These are phyloP conservation scores for Anethum foeniculum DNA, from an alignment of 140 eudicot genomes.

Conservation along the genomic window DNA sequence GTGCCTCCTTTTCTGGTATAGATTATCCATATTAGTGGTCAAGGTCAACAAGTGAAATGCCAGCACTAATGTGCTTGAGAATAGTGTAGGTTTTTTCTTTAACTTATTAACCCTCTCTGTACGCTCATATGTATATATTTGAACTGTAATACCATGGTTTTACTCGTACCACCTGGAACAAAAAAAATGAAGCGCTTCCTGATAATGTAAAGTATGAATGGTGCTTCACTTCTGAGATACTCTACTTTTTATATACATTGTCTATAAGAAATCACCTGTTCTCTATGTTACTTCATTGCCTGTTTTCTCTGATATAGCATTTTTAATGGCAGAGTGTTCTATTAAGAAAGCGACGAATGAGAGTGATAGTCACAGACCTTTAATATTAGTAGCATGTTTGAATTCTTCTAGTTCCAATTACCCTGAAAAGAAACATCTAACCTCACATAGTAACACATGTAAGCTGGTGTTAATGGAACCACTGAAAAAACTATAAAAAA, in stretches of 20 bases:
- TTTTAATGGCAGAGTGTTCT: background rate
- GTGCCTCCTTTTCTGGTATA: slow-evolving; percentile 13
- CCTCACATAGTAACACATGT: background rate
- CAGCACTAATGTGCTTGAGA: slow-evolving; percentile 12
- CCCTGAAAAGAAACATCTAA: background rate
- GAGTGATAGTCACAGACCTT: background rate
- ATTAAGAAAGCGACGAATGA: background rate
- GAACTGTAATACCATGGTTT: background rate
- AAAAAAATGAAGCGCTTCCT: too few species aligned
- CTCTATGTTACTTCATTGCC: background rate
- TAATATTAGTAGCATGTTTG: background rate
- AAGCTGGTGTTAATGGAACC: background rate
- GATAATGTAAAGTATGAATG: background rate
- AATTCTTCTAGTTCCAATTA: background rate
- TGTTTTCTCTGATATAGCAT: background rate
- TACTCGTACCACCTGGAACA: background rate
- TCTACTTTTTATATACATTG: background rate
- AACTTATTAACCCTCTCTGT: background rate
- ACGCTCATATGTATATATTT: background rate
- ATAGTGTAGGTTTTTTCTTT: background rate
- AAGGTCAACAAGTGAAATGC: background rate
- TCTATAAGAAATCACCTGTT: background rate
- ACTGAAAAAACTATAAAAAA: background rate
- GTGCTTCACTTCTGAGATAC: background rate
- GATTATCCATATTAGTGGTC: background rate